Base-by-base conservation (phyloP, 495 filamentous ascomycete genomes). In the Sabuloglossum arenarium region DNA sequence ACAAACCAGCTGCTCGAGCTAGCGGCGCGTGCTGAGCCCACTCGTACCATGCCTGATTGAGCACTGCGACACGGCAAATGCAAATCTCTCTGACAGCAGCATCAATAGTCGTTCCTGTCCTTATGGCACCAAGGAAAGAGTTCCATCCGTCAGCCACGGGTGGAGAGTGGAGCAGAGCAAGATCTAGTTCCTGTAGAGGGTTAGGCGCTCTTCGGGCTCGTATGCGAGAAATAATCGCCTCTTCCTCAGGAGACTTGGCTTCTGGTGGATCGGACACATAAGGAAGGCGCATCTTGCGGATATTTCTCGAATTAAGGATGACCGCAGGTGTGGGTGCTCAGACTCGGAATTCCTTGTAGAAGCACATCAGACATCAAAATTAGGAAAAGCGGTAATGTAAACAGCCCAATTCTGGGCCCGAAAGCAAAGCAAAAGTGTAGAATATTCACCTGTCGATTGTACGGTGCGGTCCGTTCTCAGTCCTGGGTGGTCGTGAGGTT, bases 141-240 rank as follows among this genome's bases (percentile, higher is more conserved):
- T 88, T 89, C 83, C 84, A 91, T 1, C 86, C 86, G 62, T 86
- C 77, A 1, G 86, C 79, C 0, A 90, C 71, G 1, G 79, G 69
- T 28, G 79, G 84, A 8, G 79, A 75, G 69, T 90, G 85, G 3
- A 90, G 71, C 8, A 90, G 76, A 0, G 85, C 69, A 5, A 80
- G 78, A 67, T 91, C 86, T 11, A 88, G 75, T 0, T 79, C 72
- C 46, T 85, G 77, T 11, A 89, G 75, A 0, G 76, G 76, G 24
- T 78, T 75, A 12, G 81, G 75, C 0, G 71, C 72, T 24, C 84
- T 78, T 28, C 84, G 80, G 24, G 77, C 77, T 32, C 71, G 69
- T 56, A 87, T 77, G 57, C 75, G 78, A 31, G 67, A 54, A 28
- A 86, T 68, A 57, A 88, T 80, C 30, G 72, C 75, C 60, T 30